These are phyloP conservation scores for Gossypium lobatum DNA, from an alignment of 441 rosid species.

Conservation along the genomic window DNA sequence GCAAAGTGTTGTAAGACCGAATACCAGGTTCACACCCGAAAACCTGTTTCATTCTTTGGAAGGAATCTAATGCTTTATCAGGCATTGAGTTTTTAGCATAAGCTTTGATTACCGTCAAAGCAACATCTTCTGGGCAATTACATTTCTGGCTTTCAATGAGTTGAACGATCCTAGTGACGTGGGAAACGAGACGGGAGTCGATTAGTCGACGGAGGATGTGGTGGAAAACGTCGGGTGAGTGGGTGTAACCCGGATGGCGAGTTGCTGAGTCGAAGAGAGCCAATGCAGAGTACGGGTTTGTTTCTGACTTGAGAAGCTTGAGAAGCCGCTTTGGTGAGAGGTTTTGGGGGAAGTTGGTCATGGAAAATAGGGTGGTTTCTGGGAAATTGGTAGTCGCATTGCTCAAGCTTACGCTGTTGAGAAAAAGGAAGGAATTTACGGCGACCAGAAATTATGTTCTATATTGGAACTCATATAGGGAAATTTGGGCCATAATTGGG, in stretches of 20 bases:
- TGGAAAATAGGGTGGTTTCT: conserved; percentile 19
- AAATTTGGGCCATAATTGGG: no score
- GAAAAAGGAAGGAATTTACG: not conserved
- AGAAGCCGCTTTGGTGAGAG: conserved; percentile 55
- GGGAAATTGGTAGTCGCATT: conserved; percentile 16
- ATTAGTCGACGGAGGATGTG: conserved; percentile 71
- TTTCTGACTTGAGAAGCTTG: conserved; percentile 56
- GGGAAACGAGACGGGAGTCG: conserved; percentile 36
- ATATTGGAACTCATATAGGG: no score
- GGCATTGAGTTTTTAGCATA: conserved; percentile 59
- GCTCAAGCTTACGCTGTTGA: not conserved
- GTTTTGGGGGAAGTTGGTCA: conserved; percentile 42
- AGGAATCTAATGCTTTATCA: conserved; percentile 49
- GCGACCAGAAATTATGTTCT: not conserved
- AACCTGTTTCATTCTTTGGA: conserved; percentile 51
- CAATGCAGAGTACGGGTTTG: conserved; percentile 44
- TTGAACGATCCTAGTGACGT: conserved; percentile 51
- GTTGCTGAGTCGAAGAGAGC: conserved; percentile 59
- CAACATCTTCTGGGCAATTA: conserved; percentile 63
- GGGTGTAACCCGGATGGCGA: conserved; percentile 40
- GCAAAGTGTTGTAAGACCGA: conserved; percentile 54
- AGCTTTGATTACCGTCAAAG: conserved; percentile 52
- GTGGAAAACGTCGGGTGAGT: conserved; percentile 57
- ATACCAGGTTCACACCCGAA: conserved; percentile 72
- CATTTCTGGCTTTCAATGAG: conserved; percentile 41